Evolutionary conservation across 2,329 filamentous ascomycete species (phyloP).

Genomic region (Exophiala viscosa): DNA sequence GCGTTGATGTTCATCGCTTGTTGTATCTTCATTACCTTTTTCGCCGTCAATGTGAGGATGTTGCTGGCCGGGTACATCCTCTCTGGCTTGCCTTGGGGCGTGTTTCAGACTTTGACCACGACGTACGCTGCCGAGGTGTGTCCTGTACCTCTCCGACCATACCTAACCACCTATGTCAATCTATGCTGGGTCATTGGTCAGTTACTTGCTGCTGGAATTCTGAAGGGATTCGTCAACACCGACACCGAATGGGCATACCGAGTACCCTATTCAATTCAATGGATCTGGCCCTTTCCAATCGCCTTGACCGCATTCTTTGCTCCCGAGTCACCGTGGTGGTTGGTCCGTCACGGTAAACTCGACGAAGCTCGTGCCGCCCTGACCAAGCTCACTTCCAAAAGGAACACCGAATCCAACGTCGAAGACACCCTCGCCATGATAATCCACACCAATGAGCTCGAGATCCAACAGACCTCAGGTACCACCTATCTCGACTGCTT

Average conservation of each 20-base stretch:
- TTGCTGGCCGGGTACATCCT: conserved; percentile 39
- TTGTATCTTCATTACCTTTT: conserved; percentile 40
- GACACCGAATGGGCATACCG: conserved; percentile 36
- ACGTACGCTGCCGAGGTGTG: conserved; percentile 40
- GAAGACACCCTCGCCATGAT: conserved; percentile 32
- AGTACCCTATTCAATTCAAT: conserved; percentile 37
- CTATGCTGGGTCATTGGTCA: conserved; percentile 43
- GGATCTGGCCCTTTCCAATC: conserved; percentile 31
- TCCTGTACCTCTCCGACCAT: conserved; percentile 34
- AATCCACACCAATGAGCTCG: conserved; percentile 30
- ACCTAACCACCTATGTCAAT: conserved; percentile 38
- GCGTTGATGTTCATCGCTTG: conserved; percentile 28
- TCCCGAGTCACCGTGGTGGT: conserved; percentile 53
- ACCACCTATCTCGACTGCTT: conserved; percentile 36
- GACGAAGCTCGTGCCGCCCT: conserved; percentile 46
- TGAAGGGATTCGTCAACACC: conserved; percentile 31
- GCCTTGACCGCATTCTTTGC: conserved; percentile 26
- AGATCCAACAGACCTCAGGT: conserved; percentile 28
- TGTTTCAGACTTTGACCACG: conserved; percentile 36
- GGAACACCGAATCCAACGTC: conserved; percentile 30
- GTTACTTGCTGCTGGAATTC: conserved; percentile 36
- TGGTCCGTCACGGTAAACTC: conserved; percentile 46
- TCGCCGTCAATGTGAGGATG: conserved; percentile 35
- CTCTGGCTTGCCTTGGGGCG: conserved; percentile 40
- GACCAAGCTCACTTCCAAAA: conserved; percentile 42